Base-by-base conservation (phyloP, 768 basidiomycete genomes). In the Panaeolus papilionaceus region DNA sequence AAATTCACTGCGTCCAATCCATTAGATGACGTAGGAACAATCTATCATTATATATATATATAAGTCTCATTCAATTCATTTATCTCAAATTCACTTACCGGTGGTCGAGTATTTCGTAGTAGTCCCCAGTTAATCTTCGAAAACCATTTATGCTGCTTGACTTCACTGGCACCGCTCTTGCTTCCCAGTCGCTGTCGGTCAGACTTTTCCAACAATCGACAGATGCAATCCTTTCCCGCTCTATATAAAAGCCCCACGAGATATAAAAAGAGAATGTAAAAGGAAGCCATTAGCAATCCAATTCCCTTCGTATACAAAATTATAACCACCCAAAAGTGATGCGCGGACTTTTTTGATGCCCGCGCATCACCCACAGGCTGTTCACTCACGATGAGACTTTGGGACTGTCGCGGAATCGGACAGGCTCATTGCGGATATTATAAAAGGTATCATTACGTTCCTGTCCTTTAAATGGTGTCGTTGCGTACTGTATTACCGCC, bases 91-190 rank as follows among this genome's bases (percentile, higher is more conserved):
- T n/a, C 49, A 39, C 94, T 74, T 79, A 96, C 94, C 82, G 98
- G 98, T 64, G 98, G 98, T 75, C 89, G 90, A 72, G 89, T 91
- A 79, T 99, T 92, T 72, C 98, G 86, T 76, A 99, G 80, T 66
- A 99, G 83, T 26, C 97, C 98, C 98, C 97, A 99, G 81, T 95
- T 96, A 76, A 97, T 90, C 74, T 95, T 95, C 37, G 84, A 82
- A 82, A 99, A 99, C 98, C 98, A 99, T 77, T 94, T 96, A 86
- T 99, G 98, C 67, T 93, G 91, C 83, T 99, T 99, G 73, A 99
- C 96, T 80, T 99, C 98, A 76, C 95, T 97, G 66, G 98, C 98
- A 33, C 98, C 98, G 72, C 90, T 95, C 79, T 87, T 90, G 79
- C 94, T 95, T 54, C 98, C 98, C 42, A 99, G 79, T 69, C 98